Evolutionary conservation across 2,329 filamentous ascomycete species (phyloP).

Genomic region (Grosmannia serpens): DNA sequence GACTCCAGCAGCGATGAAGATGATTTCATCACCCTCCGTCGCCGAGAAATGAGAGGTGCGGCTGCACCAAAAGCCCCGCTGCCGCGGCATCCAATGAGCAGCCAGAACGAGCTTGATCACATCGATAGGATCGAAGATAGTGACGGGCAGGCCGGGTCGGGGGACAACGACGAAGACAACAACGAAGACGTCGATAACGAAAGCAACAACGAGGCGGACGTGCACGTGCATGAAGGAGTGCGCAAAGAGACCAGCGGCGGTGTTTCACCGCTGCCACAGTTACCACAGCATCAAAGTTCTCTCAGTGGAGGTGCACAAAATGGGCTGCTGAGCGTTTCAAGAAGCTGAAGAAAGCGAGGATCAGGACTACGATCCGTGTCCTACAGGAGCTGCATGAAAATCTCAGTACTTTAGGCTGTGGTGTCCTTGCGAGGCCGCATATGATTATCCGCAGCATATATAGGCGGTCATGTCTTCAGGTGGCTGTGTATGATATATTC

Average conservation of each 20-base stretch:
- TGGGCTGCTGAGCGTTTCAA: no score
- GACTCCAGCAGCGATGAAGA: slow-evolving; percentile 1
- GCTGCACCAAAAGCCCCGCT: not conserved
- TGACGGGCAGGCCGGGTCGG: slow-evolving; percentile 7
- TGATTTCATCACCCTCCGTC: not conserved
- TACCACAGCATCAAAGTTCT: not conserved
- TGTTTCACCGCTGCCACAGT: not conserved
- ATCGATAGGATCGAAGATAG: slow-evolving; percentile 7
- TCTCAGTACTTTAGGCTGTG: no score
- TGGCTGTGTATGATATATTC: no score
- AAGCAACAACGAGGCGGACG: not conserved
- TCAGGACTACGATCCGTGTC: no score
- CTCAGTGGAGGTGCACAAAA: no score
- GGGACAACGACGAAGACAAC: not conserved
- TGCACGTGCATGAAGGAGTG: not conserved
- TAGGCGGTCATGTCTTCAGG: no score
- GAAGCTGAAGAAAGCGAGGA: no score
- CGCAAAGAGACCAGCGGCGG: not conserved
- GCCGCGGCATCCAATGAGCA: not conserved
- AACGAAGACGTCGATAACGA: not conserved
- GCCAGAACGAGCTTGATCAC: slow-evolving; percentile 1
- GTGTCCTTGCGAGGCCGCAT: no score
- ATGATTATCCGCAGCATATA: no score
- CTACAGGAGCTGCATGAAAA: no score
- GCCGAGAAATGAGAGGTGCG: not conserved